Conservation (phyloP, 192 early-diverging fungal species). For the Entophlyctis luteolus region DNA sequence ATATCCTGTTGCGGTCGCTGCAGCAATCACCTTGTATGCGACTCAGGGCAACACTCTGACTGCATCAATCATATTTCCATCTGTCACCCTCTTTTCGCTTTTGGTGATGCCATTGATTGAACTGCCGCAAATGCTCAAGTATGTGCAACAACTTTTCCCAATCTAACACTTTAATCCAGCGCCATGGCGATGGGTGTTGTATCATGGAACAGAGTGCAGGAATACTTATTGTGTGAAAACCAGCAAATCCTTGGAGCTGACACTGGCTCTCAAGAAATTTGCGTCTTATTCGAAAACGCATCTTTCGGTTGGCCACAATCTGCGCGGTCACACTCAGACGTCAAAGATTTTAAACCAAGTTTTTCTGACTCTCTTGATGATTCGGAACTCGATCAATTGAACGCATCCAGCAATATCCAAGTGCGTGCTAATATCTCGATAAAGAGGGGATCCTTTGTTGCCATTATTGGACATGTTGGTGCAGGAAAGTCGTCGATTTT, state of each 20-base stretch:
- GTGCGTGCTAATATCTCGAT: constrained; percentile 33
- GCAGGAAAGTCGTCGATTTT: constrained; percentile 77
- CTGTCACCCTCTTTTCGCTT: constrained; percentile 29
- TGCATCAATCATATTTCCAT: constrained; percentile 34
- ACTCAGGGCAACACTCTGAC: not conserved
- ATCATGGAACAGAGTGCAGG: constrained; percentile 19
- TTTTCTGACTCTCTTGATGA: too few species aligned
- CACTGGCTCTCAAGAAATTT: too few species aligned
- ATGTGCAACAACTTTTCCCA: too few species aligned
- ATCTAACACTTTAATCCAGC: too few species aligned
- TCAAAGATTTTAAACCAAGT: too few species aligned
- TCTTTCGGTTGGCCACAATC: constrained; percentile 9
- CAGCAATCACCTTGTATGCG: constrained; percentile 25
- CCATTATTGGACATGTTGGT: constrained; percentile 71
- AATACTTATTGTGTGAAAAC: constrained; percentile 18
- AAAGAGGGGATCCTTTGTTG: constrained; percentile 54
- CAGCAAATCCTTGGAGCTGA: not conserved
- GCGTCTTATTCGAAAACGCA: constrained; percentile 1
- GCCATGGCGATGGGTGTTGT: not conserved
- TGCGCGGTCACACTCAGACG: too few species aligned
- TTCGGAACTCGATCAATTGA: too few species aligned
- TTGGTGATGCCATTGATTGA: constrained; percentile 33
- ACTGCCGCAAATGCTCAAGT: constrained; percentile 19
- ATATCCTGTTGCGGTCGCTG: constrained; percentile 1
- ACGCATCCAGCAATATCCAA: not conserved